Conservation (phyloP, 768 basidiomycete genomes). For the Amanita rubescens region DNA sequence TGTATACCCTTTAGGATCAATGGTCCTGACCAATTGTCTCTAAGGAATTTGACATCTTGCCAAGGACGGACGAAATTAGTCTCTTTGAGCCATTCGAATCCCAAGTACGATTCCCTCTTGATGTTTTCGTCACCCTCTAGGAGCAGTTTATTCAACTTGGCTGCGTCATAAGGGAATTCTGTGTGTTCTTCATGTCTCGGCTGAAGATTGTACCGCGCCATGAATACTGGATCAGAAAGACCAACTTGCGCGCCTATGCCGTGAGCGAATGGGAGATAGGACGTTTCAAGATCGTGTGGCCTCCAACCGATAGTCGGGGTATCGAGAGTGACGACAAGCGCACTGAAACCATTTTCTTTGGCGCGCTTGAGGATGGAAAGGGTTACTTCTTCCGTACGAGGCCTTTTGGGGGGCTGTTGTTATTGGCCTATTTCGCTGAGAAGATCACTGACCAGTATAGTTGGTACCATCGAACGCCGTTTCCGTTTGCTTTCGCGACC, state of each 20-base stretch:
- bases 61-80: slow-evolving; percentile 57
- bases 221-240: slow-evolving; percentile 72
- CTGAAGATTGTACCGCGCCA: slow-evolving; percentile 45
- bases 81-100: slow-evolving; percentile 57
- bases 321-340: slow-evolving; percentile 76
- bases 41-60: slow-evolving; percentile 64
- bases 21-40: slow-evolving; percentile 72
- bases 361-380: slow-evolving; percentile 60
- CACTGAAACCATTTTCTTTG: slow-evolving; percentile 57
- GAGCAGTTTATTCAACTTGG: slow-evolving; percentile 33
- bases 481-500: slow-evolving; percentile 66
- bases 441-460: slow-evolving; percentile 55
- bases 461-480: slow-evolving; percentile 71
- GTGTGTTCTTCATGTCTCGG: slow-evolving; percentile 34
- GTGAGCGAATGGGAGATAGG: slow-evolving; percentile 60
- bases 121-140: slow-evolving; percentile 41
- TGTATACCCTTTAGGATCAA: slow-evolving; percentile 77
- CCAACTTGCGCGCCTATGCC: slow-evolving; percentile 64
- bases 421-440: background rate
- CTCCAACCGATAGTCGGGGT: slow-evolving; percentile 71
- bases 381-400: slow-evolving; percentile 49
- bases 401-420: slow-evolving; percentile 35
- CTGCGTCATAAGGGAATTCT: slow-evolving; percentile 54
- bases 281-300: slow-evolving; percentile 59
- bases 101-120: slow-evolving; percentile 36